Percentiles rank a stretch among this genome's conserved stretches.
phyloP scores from a whole-genome alignment of 169 alveolate genomes.

The Plasmodium berghei region DNA sequence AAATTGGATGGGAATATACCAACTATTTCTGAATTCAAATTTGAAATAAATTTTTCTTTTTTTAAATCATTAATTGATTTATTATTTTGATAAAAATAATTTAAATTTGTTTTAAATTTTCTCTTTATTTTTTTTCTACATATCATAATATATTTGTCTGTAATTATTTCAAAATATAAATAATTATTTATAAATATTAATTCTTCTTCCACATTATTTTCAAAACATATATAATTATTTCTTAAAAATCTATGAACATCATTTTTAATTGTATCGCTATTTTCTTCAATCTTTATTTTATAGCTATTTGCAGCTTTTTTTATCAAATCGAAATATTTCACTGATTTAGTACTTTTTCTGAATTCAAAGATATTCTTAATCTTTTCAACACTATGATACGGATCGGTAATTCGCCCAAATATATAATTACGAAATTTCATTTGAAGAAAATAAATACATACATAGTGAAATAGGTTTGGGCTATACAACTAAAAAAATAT shows the following conservation, averaged over 20 bases:
- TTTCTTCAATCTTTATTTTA: conserved; percentile 7
- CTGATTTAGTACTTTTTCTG: neutral
- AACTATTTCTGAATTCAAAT: conserved; percentile 21
- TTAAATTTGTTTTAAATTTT: neutral
- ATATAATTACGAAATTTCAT: conserved; percentile 23
- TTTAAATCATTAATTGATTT: conserved; percentile 36
- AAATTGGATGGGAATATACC: conserved; percentile 26
- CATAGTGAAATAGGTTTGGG: neutral
- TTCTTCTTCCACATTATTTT: conserved; percentile 24
- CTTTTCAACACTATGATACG: conserved; percentile 28
- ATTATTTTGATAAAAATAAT: neutral
- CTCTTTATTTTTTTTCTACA: conserved; percentile 57
- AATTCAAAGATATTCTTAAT: conserved; percentile 17
- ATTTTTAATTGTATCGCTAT: conserved; percentile 32
- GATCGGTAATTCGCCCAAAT: conserved; percentile 39
- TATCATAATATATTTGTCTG: conserved; percentile 27
- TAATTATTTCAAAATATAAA: conserved; percentile 31
- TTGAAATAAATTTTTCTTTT: conserved; percentile 27
- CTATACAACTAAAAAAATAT: neutral
- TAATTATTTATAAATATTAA: conserved; percentile 25
- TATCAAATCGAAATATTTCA: conserved; percentile 1
- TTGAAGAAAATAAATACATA: neutral
- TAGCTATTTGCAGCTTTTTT: conserved; percentile 18
- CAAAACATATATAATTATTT: conserved; percentile 11
- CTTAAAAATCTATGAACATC: conserved; percentile 30